Base-by-base conservation (phyloP, 2,329 filamentous ascomycete genomes). In the Alternaria tenuissima region DNA sequence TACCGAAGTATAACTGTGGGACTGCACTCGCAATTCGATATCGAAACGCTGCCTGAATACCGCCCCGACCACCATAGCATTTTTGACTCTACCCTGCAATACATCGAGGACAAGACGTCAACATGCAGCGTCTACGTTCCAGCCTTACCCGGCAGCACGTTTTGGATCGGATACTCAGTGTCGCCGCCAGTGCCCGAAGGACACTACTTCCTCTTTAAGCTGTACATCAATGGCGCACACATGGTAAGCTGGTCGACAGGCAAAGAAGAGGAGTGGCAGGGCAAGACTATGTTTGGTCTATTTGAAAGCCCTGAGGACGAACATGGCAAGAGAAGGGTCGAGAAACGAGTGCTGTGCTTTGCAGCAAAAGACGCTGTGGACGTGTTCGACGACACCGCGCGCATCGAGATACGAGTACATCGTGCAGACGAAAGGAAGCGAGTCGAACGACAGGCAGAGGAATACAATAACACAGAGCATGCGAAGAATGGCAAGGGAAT, bases 231-330 rank as follows among this genome's bases (percentile, higher is more conserved):
- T 36, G 76, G 74, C 16, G 66, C 66, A 26, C 73, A 75, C 30
- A 63, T 82, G 14, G 69, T 81, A 9, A 82, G 72, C 60, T 85
- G 82, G 82, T 78, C 79, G 3, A 76, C 76, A 1, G 81, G 80
- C 2, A 77, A 76, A 49, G 72, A 79, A 16, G 75, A 84, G 12
- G 67, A 66, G 4, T 84, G 77, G 76, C 72, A 67, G 18, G 82
- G 83, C 0, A 82, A 81, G 64, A 79, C 78, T 0, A 78, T 82
- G 72, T 84, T 81, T 66, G 81, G 74, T 4, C 63, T 84, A 7
- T 82, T 77, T 55, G 75, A 80, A 62, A 68, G 68, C 38, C 66
- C 66, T 6, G 65, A 67, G 5, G 72, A 72, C 36, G 70, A 66
- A n/a, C 61, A 70, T 4, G 75, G 75, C 0, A 72, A 66, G 48